A percentile compares a stretch with the other conserved stretches of the same genome.
These are phyloP conservation scores for Cyclotella baltica DNA, from an alignment of 108 stramenopile species.

Conservation along the genomic window DNA sequence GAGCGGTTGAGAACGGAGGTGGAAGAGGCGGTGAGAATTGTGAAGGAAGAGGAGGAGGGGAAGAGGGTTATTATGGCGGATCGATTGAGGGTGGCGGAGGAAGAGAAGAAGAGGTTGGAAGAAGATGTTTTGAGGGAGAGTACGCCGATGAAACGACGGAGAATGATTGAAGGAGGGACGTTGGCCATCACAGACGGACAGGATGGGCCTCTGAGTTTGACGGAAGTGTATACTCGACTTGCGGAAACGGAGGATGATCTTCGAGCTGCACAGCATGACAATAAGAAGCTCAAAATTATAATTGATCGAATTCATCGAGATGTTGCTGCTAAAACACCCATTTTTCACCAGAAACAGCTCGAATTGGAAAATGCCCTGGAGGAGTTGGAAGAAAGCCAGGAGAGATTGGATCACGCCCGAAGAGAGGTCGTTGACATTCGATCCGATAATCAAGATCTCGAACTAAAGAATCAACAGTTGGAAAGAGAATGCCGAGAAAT, in stretches of 20 bases:
- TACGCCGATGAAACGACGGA: conserved; percentile 21
- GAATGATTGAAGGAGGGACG: conserved; percentile 25
- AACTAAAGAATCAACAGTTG: conserved; percentile 54
- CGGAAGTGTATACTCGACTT: conserved; percentile 73
- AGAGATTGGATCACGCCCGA: conserved; percentile 67
- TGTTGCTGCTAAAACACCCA: conserved; percentile 76
- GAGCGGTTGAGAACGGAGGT: conserved; percentile 46
- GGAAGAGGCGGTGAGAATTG: conserved; percentile 53
- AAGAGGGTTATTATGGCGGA: conserved; percentile 50
- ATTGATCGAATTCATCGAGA: conserved; percentile 76
- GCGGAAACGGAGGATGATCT: conserved; percentile 78
- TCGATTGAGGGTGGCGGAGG: conserved; percentile 43
- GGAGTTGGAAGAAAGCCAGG: conserved; percentile 65
- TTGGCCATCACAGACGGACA: conserved; percentile 41
- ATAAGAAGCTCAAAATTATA: conserved; percentile 65
- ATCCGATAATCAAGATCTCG: conserved; percentile 64
- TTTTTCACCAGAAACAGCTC: conserved; percentile 72
- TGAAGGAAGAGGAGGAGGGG: conserved; percentile 58
- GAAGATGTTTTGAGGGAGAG: conserved; percentile 43
- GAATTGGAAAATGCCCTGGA: conserved; percentile 83
- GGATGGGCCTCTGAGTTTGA: conserved; percentile 67
- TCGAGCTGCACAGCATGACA: conserved; percentile 54
- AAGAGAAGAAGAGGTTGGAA: conserved; percentile 40
- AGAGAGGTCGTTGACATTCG: conserved; percentile 66
- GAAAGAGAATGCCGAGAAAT: conserved; percentile 53